These are phyloP conservation scores for Penicillium odoratum DNA, from an alignment of 495 filamentous ascomycete species.

Conservation along the genomic window DNA sequence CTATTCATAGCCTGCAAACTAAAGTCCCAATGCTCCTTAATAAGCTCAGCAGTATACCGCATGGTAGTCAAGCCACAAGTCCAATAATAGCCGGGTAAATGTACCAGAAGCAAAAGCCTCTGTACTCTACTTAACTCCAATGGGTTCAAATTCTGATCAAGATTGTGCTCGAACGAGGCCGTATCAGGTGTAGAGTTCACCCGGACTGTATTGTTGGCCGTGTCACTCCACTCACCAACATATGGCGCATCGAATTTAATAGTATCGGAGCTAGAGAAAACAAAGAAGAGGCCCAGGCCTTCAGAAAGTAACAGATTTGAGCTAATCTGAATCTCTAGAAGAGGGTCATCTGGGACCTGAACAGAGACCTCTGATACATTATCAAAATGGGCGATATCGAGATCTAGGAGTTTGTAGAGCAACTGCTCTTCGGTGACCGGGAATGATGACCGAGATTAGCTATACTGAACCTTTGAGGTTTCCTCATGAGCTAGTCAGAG, in stretches of 20 bases:
- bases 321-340: conserved; percentile 5
- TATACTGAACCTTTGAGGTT: conserved; percentile 19
- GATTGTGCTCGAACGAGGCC: conserved; percentile 6
- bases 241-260: conserved; percentile 13
- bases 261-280: conserved; percentile 7
- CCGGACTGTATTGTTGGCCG: not conserved
- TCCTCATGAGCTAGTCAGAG: conserved; percentile 21
- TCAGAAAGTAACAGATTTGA: not conserved
- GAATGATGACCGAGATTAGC: conserved; percentile 17
- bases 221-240: conserved; percentile 13
- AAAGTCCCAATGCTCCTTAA: conserved; percentile 18
- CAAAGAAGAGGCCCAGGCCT: conserved; percentile 5
- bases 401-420: conserved; percentile 3
- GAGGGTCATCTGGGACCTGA: conserved; percentile 6
- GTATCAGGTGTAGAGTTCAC: not conserved
- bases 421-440: conserved; percentile 11
- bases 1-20: conserved; percentile 20
- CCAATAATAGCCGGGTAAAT: conserved; percentile 10
- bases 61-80: conserved; percentile 17
- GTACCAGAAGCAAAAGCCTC: not conserved
- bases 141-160: conserved; percentile 2
- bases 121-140: conserved; percentile 1
- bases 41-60: conserved; percentile 8
- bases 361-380: conserved; percentile 9
- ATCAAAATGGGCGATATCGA: conserved; percentile 17